phyloP scores from a whole-genome alignment of 805 yeast genomes.

The Wickerhamiella cacticola region DNA sequence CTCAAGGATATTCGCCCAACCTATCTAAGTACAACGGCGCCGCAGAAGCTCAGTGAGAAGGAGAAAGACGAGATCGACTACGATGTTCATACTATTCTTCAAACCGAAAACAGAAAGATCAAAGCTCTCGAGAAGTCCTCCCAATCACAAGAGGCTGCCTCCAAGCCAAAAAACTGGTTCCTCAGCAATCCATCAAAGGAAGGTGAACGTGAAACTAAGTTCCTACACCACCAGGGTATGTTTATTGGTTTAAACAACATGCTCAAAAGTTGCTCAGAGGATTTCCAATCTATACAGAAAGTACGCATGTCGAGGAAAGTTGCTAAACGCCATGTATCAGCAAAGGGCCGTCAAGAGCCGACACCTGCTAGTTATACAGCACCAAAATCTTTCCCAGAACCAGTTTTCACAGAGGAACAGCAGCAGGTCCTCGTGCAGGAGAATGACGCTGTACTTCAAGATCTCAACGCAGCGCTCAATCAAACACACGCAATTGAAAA shows the following conservation, averaged over 20 bases:
- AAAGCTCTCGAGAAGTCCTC: slow-evolving; percentile 19
- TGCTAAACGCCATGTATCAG: not conserved
- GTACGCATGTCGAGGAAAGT: slow-evolving; percentile 7
- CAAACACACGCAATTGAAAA: slow-evolving; percentile 32
- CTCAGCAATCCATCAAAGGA: slow-evolving; percentile 22
- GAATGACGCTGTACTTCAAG: slow-evolving; percentile 29
- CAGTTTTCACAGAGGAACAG: slow-evolving; percentile 8
- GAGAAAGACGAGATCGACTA: slow-evolving; percentile 33
- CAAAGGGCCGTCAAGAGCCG: not conserved
- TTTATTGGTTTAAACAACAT: slow-evolving; percentile 27
- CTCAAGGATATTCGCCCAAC: slow-evolving; percentile 24
- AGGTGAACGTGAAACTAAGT: slow-evolving; percentile 24
- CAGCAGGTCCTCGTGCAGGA: slow-evolving; percentile 28
- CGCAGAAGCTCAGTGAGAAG: slow-evolving; percentile 25
- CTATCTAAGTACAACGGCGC: slow-evolving; percentile 25
- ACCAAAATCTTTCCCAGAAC: not conserved
- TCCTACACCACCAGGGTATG: slow-evolving; percentile 30
- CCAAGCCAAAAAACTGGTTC: slow-evolving; percentile 16
- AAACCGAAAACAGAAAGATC: slow-evolving; percentile 25
- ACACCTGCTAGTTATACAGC: not conserved
- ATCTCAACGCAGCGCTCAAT: slow-evolving; percentile 28
- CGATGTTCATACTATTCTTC: slow-evolving; percentile 29
- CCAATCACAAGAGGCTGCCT: slow-evolving; percentile 8
- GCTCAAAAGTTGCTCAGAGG: slow-evolving; percentile 26
- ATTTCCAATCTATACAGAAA: slow-evolving; percentile 10